Percentiles rank a stretch among this genome's conserved stretches.
Conservation (phyloP, 2,329 filamentous ascomycete genomes). For the Colletotrichum zoysiae region DNA sequence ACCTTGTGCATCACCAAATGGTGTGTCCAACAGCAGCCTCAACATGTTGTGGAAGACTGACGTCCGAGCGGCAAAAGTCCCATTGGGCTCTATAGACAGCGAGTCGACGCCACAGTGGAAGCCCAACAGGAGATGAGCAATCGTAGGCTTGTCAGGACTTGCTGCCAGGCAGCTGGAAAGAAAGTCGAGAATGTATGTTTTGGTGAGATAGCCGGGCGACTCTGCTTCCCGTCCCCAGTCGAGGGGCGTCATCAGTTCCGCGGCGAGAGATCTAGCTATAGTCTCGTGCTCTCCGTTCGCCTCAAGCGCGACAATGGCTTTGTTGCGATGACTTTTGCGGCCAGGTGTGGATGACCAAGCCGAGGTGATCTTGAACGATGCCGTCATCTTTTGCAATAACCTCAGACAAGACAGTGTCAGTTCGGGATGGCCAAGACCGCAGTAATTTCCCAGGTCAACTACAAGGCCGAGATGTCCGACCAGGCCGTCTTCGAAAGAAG, state of each 20-base stretch:
- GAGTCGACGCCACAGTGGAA: slow-evolving; percentile 82
- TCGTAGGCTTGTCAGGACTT: slow-evolving; percentile 81
- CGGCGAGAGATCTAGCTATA: slow-evolving; percentile 80
- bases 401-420: slow-evolving; percentile 85
- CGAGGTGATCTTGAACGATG: slow-evolving; percentile 83
- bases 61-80: slow-evolving; percentile 77
- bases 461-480: slow-evolving; percentile 84
- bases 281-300: slow-evolving; percentile 82
- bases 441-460: slow-evolving; percentile 87
- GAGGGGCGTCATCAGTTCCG: slow-evolving; percentile 75
- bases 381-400: slow-evolving; percentile 87
- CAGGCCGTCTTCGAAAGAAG: slow-evolving; percentile 93
- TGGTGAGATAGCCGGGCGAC: slow-evolving; percentile 82
- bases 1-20: slow-evolving; percentile 70
- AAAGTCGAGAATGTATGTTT: slow-evolving; percentile 87
- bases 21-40: slow-evolving; percentile 76
- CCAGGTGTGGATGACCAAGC: slow-evolving; percentile 63
- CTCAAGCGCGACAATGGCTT: slow-evolving; percentile 89
- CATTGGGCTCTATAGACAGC: slow-evolving; percentile 75
- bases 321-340: slow-evolving; percentile 72
- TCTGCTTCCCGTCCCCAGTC: slow-evolving; percentile 79
- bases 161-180: slow-evolving; percentile 83
- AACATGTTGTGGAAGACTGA: slow-evolving; percentile 90
- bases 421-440: slow-evolving; percentile 84
- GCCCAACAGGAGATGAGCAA: slow-evolving; percentile 91